A percentile compares a stretch with the other conserved stretches of the same genome.
Conservation (phyloP, 192 early-diverging fungal species). For the Haplosporangium gracile region DNA sequence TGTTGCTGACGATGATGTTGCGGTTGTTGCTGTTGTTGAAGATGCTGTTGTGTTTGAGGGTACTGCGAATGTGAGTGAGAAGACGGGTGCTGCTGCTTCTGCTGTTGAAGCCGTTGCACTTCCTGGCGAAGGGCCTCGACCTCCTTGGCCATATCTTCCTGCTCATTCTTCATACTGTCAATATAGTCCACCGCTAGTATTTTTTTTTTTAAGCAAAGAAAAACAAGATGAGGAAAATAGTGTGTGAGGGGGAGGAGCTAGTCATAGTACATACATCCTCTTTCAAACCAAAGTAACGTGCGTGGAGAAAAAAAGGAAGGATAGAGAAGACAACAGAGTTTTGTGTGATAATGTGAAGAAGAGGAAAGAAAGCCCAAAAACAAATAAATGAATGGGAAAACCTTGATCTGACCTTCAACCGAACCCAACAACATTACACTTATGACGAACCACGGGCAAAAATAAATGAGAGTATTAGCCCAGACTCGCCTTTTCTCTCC, state of each 20-base stretch:
- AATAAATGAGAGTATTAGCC: neutral
- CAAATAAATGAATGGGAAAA: conserved; percentile 17
- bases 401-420: conserved; percentile 10
- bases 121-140: conserved; percentile 62
- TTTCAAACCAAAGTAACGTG: neutral
- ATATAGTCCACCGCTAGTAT: conserved; percentile 69
- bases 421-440: neutral
- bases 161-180: conserved; percentile 58
- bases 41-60: neutral
- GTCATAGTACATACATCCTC: neutral
- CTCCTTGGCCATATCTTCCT: conserved; percentile 64
- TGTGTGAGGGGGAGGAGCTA: neutral
- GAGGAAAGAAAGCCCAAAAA: neutral
- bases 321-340: conserved; percentile 1
- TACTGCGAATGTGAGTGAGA: neutral
- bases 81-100: conserved; percentile 7
- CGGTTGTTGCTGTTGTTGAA: neutral
- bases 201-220: neutral
- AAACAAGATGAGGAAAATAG: neutral
- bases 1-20: neutral
- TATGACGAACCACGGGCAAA: too few species aligned
- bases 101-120: conserved; percentile 40
- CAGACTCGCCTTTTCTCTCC: neutral
- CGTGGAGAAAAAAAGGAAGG: neutral
- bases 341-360: neutral